A percentile compares a stretch with the other conserved stretches of the same genome.
Conservation (phyloP, 148 eudicot genomes). For the Rhododendron mucronatum region DNA sequence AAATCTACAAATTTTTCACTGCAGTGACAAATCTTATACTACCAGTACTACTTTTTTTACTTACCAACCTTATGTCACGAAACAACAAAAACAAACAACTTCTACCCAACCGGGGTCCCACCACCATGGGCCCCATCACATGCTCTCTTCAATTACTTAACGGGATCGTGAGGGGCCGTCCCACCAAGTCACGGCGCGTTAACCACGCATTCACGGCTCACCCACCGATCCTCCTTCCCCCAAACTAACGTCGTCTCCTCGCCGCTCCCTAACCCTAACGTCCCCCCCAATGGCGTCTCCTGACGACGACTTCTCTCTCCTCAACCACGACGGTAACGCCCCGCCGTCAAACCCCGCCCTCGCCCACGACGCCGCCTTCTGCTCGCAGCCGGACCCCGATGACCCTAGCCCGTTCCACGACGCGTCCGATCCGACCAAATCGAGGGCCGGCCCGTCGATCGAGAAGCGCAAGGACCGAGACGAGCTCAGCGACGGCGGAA, state of each 20-base stretch:
- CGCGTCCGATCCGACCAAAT: conserved; percentile 34
- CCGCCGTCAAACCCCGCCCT: conserved; percentile 28
- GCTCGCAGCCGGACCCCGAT: conserved; percentile 15
- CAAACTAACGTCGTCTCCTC: conserved; percentile 56
- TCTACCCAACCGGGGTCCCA: not conserved
- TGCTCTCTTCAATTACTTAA: conserved; percentile 9
- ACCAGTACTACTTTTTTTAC: too few relatives aligned
- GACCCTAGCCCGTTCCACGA: conserved; percentile 27
- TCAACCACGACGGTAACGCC: conserved; percentile 35
- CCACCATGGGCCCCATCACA: not conserved
- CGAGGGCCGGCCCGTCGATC: conserved; percentile 19
- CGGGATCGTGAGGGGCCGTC: conserved; percentile 30
- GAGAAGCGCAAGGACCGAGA: conserved; percentile 57
- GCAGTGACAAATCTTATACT: too few relatives aligned
- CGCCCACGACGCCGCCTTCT: conserved; percentile 27
- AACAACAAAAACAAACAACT: too few relatives aligned
- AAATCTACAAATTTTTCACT: too few relatives aligned
- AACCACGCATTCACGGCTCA: not conserved
- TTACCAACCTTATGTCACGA: too few relatives aligned
- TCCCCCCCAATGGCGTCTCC: conserved; percentile 61
- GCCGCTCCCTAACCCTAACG: conserved; percentile 43
- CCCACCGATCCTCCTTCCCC: conserved; percentile 17
- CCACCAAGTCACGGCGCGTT: conserved; percentile 21
- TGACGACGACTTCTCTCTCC: conserved; percentile 89
- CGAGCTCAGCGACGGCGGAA: conserved; percentile 56